Conservation (phyloP, 306 rosid species). For the Rosa rugosa region DNA sequence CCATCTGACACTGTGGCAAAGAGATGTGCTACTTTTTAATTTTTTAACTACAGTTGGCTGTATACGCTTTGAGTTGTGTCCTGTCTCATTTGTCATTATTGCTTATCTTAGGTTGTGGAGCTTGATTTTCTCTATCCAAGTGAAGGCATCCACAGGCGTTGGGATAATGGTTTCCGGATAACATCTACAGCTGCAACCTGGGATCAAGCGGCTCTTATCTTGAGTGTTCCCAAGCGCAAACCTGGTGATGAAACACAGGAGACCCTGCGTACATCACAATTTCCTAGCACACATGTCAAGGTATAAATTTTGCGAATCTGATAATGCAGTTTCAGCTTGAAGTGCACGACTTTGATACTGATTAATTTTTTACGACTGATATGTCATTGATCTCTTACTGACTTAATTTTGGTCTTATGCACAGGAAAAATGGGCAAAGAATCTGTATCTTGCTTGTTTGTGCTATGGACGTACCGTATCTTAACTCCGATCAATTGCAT, state of each 20-base stretch:
- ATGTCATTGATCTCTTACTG: slow-evolving; percentile 1
- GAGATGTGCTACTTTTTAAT: not conserved
- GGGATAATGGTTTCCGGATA: slow-evolving; percentile 90
- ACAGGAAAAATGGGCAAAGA: slow-evolving; percentile 95
- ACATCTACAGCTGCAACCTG: slow-evolving; percentile 92
- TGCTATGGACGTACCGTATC: slow-evolving; percentile 92
- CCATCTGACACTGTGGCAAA: not conserved
- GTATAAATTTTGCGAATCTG: slow-evolving; percentile 24
- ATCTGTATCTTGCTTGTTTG: slow-evolving; percentile 81
- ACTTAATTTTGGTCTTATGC: slow-evolving; percentile 20
- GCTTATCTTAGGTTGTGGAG: slow-evolving; percentile 71
- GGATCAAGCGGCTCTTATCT: slow-evolving; percentile 94
- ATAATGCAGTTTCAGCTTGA: not conserved
- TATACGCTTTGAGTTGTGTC: slow-evolving; percentile 1
- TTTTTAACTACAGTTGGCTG: not conserved
- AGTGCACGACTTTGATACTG: not conserved
- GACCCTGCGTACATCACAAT: slow-evolving; percentile 88
- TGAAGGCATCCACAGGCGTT: slow-evolving; percentile 93
- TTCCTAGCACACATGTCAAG: slow-evolving; percentile 97
- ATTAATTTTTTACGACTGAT: not conserved
- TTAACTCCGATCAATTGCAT: slow-evolving; percentile 27
- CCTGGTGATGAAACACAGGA: slow-evolving; percentile 94
- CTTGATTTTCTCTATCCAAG: slow-evolving; percentile 98
- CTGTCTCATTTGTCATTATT: not conserved
- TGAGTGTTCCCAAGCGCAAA: slow-evolving; percentile 86